Conservation (phyloP, 176 grass and related monocot genomes). For the Hyparrhenia diplandra region DNA sequence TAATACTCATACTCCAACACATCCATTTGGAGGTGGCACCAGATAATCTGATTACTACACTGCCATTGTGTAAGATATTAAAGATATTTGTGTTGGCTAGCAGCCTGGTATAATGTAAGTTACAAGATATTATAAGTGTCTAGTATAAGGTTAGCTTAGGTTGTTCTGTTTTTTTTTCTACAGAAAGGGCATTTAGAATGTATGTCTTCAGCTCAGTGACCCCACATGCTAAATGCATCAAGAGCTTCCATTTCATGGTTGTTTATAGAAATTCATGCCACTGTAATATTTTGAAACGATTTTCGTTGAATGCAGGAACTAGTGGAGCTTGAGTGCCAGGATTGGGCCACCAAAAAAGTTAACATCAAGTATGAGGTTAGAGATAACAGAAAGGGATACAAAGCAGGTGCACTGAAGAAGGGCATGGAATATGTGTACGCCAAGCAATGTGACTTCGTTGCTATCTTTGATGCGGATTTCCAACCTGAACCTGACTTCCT, state of each 20-base stretch:
- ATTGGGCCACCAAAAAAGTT: constrained; percentile 66
- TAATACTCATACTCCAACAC: too few species aligned
- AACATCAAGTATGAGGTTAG: constrained; percentile 89
- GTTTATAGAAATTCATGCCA: background rate
- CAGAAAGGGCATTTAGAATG: background rate
- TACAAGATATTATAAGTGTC: background rate
- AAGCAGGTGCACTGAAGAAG: constrained; percentile 88
- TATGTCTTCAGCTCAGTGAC: background rate
- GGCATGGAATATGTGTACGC: constrained; percentile 73
- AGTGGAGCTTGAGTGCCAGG: constrained; percentile 84
- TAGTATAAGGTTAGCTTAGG: background rate
- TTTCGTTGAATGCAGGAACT: constrained; percentile 50
- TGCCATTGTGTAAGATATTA: background rate
- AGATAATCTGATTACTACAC: background rate
- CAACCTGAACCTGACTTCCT: constrained; percentile 89
- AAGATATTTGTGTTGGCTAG: background rate
- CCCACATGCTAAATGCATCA: background rate
- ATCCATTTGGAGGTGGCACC: background rate
- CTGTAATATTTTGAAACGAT: background rate
- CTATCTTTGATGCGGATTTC: constrained; percentile 95
- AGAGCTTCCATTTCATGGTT: background rate
- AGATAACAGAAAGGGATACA: constrained; percentile 89
- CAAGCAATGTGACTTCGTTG: constrained; percentile 73
- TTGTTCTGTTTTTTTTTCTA: constrained; percentile 13
- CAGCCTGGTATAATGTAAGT: background rate